phyloP scores from a whole-genome alignment of 345 rosid species.

The Mangifera indica region DNA sequence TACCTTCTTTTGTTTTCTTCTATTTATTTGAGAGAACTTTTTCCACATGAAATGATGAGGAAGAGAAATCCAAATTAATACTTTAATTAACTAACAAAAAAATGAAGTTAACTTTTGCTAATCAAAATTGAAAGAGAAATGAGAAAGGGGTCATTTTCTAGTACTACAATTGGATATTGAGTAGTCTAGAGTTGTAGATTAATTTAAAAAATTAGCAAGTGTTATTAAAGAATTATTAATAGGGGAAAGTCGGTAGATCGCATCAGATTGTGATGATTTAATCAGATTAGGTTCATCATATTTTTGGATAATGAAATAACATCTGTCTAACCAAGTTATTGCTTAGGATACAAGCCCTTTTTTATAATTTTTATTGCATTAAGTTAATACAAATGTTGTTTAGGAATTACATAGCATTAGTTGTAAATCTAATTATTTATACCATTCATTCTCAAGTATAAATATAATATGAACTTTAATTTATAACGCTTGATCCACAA shows the following conservation, averaged over 20 bases:
- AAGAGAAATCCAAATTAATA: constrained; percentile 16
- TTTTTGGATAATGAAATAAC: constrained; percentile 30
- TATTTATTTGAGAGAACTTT: not conserved
- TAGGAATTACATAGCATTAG: too few species aligned
- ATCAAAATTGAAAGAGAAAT: constrained; percentile 22
- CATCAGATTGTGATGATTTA: constrained; percentile 62
- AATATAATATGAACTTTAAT: too few species aligned
- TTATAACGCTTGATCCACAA: too few species aligned
- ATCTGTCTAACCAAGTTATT: constrained; percentile 22
- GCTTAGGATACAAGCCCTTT: constrained; percentile 11
- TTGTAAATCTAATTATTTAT: too few species aligned
- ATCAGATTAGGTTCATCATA: constrained; percentile 48
- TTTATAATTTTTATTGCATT: too few species aligned
- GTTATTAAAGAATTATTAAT: not conserved
- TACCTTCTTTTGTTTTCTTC: constrained; percentile 6
- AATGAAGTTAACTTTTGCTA: not conserved
- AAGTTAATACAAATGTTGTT: too few species aligned
- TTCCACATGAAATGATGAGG: constrained; percentile 11
- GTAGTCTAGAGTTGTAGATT: too few species aligned
- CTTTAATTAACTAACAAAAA: not conserved
- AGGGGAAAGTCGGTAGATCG: constrained; percentile 57
- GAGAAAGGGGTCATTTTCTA: constrained; percentile 22
- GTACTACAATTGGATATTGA: constrained; percentile 6
- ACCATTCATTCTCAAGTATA: too few species aligned
- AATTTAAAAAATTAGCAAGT: too few species aligned